A percentile compares a stretch with the other conserved stretches of the same genome.
Evolutionary conservation across 108 stramenopile species (phyloP).

Genomic region (Schizochytrium sp.): DNA sequence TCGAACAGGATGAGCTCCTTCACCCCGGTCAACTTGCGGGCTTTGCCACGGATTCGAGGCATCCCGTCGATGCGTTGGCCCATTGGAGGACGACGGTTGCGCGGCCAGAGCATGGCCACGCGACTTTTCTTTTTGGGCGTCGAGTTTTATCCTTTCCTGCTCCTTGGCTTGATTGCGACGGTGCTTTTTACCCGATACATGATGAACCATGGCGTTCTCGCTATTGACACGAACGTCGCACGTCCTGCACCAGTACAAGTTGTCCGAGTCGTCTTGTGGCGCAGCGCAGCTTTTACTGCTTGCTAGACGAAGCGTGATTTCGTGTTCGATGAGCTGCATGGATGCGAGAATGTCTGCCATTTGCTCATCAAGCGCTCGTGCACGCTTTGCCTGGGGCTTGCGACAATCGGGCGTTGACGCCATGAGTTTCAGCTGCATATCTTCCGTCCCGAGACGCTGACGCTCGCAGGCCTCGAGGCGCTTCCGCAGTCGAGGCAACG

Average conservation of each 20-base stretch:
- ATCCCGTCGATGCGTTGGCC: neutral
- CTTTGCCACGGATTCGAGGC: neutral
- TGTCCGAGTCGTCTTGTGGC: neutral
- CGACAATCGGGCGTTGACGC: neutral
- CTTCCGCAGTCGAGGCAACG: neutral
- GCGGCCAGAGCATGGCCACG: neutral
- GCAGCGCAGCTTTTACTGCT: neutral
- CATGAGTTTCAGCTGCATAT: neutral
- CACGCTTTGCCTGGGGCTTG: neutral
- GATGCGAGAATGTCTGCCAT: neutral
- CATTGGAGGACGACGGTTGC: neutral
- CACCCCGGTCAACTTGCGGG: neutral
- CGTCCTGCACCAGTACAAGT: neutral
- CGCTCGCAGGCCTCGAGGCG: neutral
- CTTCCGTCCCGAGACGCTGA: neutral
- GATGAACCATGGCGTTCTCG: neutral
- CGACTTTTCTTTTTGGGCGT: neutral
- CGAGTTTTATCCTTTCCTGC: neutral
- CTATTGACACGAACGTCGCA: neutral
- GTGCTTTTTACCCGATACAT: neutral
- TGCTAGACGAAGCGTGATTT: neutral
- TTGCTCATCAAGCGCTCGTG: neutral
- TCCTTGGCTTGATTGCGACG: neutral
- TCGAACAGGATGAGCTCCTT: too few relatives aligned
- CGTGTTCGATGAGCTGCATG: neutral